These are phyloP conservation scores for Fusarium secorum DNA, from an alignment of 2,329 filamentous ascomycete species.

Conservation along the genomic window DNA sequence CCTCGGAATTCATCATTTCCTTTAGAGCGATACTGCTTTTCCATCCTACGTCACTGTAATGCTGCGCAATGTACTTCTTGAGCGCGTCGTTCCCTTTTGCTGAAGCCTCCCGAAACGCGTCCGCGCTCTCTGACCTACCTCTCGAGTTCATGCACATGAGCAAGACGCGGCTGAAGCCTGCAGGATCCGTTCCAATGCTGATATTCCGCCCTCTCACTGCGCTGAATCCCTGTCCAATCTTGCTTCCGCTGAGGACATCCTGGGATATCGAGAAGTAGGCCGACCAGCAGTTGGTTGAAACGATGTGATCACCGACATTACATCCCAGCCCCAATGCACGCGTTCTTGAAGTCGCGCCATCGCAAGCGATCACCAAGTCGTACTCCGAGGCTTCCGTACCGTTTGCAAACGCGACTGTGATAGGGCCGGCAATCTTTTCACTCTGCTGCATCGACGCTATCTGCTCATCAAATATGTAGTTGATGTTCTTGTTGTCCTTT, in stretches of 20 bases:
- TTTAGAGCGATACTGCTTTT: slow-evolving; percentile 46
- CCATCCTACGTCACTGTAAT: slow-evolving; percentile 58
- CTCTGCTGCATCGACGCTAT: slow-evolving; percentile 6
- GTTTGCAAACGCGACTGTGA: slow-evolving; percentile 8
- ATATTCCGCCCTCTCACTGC: slow-evolving; percentile 50
- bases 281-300: slow-evolving; percentile 47
- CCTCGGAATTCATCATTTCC: slow-evolving; percentile 45
- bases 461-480: slow-evolving; percentile 15
- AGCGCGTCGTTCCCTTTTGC: slow-evolving; percentile 34
- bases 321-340: slow-evolving; percentile 5
- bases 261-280: slow-evolving; percentile 52
- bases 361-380: slow-evolving; percentile 11
- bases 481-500: slow-evolving; percentile 3
- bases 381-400: slow-evolving; percentile 3
- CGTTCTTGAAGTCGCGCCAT: slow-evolving; percentile 11
- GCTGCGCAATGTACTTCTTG: slow-evolving; percentile 50
- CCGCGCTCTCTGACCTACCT: slow-evolving; percentile 38
- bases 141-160: slow-evolving; percentile 49
- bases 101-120: slow-evolving; percentile 51
- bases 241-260: slow-evolving; percentile 50
- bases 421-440: background rate
- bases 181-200: slow-evolving; percentile 45
- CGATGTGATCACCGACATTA: background rate
- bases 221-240: slow-evolving; percentile 48
- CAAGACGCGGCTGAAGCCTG: slow-evolving; percentile 44